These are phyloP conservation scores for Teunomyces lycoperdinae DNA, from an alignment of 805 yeast genomes.

Conservation along the genomic window DNA sequence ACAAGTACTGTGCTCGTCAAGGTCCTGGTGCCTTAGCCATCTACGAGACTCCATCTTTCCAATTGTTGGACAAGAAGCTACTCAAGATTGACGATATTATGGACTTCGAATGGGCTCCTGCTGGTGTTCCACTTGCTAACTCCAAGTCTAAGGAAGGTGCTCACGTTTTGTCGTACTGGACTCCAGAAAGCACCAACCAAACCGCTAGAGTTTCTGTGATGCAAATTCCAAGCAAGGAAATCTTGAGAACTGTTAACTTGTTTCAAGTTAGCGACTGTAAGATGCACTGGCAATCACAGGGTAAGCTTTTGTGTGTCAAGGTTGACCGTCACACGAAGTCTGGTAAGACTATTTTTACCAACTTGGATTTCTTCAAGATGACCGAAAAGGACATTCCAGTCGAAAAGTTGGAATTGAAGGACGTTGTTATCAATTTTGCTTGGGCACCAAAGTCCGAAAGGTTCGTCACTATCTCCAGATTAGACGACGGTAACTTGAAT, in stretches of 20 bases:
- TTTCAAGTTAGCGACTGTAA: slow-evolving; percentile 92
- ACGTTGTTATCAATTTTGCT: slow-evolving; percentile 79
- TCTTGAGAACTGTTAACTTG: slow-evolving; percentile 86
- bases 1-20: slow-evolving; percentile 89
- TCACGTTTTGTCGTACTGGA: slow-evolving; percentile 87
- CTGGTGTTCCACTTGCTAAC: slow-evolving; percentile 66
- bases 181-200: slow-evolving; percentile 90
- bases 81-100: slow-evolving; percentile 78
- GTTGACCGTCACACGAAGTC: slow-evolving; percentile 97
- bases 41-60: slow-evolving; percentile 78
- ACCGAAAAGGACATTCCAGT: slow-evolving; percentile 90
- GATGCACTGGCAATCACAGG: slow-evolving; percentile 91
- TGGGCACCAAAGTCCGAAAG: slow-evolving; percentile 96
- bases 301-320: slow-evolving; percentile 82
- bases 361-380: slow-evolving; percentile 86
- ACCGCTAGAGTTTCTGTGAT: slow-evolving; percentile 91
- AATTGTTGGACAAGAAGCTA: slow-evolving; percentile 80
- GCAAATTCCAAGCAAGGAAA: slow-evolving; percentile 79
- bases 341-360: slow-evolving; percentile 85
- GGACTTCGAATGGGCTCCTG: slow-evolving; percentile 95
- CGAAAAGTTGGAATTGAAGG: slow-evolving; percentile 90
- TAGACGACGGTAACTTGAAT: slow-evolving; percentile 54
- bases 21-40: slow-evolving; percentile 91
- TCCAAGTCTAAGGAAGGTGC: slow-evolving; percentile 53
- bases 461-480: slow-evolving; percentile 72